Evolutionary conservation across 2,329 filamentous ascomycete genomes (phyloP).

Genomic region (Colletotrichum karsti): DNA sequence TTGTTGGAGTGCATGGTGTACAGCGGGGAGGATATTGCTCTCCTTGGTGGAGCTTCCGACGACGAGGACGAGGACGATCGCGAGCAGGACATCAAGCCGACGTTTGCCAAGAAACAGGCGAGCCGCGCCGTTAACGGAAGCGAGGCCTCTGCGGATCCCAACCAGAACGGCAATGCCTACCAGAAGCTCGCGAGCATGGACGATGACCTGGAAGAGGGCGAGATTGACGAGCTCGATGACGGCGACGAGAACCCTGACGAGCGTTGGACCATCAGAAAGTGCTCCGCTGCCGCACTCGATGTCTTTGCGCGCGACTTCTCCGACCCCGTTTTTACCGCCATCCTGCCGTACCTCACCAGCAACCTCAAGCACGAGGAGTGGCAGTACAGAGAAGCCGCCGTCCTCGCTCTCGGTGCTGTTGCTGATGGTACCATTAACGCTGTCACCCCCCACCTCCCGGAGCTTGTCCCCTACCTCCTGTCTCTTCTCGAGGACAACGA

Average conservation of each 20-base stretch:
- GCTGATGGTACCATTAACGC: conserved; percentile 93
- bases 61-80: conserved; percentile 94
- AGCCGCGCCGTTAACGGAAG: conserved; percentile 67
- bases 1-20: conserved; percentile 96
- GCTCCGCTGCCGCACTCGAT: conserved; percentile 93
- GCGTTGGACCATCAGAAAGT: conserved; percentile 95
- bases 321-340: conserved; percentile 86
- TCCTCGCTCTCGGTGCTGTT: conserved; percentile 92
- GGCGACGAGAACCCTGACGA: conserved; percentile 88
- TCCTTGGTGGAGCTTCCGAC: conserved; percentile 83
- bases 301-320: conserved; percentile 93
- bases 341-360: conserved; percentile 89
- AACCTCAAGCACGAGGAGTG: conserved; percentile 90
- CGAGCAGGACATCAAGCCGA: conserved; percentile 89
- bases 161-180: conserved; percentile 63
- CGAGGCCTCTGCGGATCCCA: conserved; percentile 57
- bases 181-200: conserved; percentile 68
- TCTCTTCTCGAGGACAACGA: conserved; percentile 84
- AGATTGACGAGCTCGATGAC: conserved; percentile 75
- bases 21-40: conserved; percentile 88
- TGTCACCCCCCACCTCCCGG: conserved; percentile 88
- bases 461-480: conserved; percentile 90
- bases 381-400: conserved; percentile 92
- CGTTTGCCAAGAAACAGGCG: conserved; percentile 79
- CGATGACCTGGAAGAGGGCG: conserved; percentile 86